Percentiles rank a stretch among this genome's conserved stretches.
Evolutionary conservation across 306 rosid genomes (phyloP).

Genomic region (Alnus glutinosa): DNA sequence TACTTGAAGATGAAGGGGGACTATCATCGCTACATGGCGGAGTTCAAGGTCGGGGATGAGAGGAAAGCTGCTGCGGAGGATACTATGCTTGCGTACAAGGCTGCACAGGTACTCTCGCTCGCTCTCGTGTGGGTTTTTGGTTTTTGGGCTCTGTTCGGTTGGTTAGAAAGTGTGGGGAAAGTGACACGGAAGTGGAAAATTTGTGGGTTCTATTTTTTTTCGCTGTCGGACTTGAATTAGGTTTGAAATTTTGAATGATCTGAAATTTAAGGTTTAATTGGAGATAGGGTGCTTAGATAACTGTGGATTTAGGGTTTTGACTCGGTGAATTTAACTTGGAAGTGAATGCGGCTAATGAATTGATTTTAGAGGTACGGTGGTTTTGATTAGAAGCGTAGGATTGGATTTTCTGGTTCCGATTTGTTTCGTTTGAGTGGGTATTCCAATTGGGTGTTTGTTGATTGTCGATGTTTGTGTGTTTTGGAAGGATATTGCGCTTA

Average conservation of each 20-base stretch:
- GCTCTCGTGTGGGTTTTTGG: background rate
- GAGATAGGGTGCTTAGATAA: background rate
- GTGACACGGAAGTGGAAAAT: background rate
- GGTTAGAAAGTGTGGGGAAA: background rate
- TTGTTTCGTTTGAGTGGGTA: background rate
- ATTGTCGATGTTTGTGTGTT: constrained; percentile 3
- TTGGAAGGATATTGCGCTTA: constrained; percentile 53
- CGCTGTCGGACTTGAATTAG: background rate
- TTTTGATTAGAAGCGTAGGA: background rate
- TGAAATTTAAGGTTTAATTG: background rate
- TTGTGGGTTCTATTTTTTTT: background rate
- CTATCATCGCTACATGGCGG: constrained; percentile 71
- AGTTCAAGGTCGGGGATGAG: constrained; percentile 63
- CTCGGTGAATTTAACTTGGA: background rate
- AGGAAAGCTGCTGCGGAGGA: constrained; percentile 70
- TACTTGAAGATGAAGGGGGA: constrained; percentile 83
- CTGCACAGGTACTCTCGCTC: constrained; percentile 55
- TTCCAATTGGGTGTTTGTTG: background rate
- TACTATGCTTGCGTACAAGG: constrained; percentile 73
- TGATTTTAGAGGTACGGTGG: background rate
- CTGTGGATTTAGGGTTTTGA: background rate
- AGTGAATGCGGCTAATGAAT: background rate
- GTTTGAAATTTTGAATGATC: background rate
- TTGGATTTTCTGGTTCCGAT: background rate
- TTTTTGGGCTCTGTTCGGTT: background rate